Evolutionary conservation across 1,139 yeast genomes (phyloP).

Genomic region (Petasospora rhodanensis): DNA sequence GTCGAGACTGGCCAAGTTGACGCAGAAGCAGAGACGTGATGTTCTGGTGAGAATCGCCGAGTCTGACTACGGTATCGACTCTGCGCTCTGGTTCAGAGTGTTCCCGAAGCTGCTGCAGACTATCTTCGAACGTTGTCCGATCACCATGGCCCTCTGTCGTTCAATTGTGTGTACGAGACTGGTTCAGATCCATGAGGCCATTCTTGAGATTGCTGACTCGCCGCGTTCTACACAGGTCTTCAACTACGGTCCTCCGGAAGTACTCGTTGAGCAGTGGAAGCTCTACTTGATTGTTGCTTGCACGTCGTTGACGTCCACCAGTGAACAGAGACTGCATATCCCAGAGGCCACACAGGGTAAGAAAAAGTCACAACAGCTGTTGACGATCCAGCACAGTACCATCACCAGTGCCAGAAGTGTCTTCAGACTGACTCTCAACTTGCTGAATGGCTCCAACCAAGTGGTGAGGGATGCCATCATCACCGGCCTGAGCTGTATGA

Average conservation of each 20-base stretch:
- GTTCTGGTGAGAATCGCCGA: slow-evolving; percentile 74
- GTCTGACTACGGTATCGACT: slow-evolving; percentile 90
- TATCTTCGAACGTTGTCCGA: slow-evolving; percentile 80
- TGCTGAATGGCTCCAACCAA: slow-evolving; percentile 66
- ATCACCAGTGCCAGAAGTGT: slow-evolving; percentile 91
- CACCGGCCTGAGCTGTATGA: slow-evolving; percentile 81
- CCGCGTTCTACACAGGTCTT: slow-evolving; percentile 25
- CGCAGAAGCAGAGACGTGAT: slow-evolving; percentile 51
- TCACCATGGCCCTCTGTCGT: slow-evolving; percentile 90
- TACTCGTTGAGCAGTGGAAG: slow-evolving; percentile 83
- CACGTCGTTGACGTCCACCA: slow-evolving; percentile 84
- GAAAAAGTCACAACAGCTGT: slow-evolving; percentile 67
- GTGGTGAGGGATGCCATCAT: slow-evolving; percentile 82
- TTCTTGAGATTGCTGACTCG: slow-evolving; percentile 58
- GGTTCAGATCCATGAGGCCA: slow-evolving; percentile 83
- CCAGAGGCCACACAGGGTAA: slow-evolving; percentile 38
- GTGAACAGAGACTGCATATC: slow-evolving; percentile 70
- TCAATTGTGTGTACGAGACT: slow-evolving; percentile 87
- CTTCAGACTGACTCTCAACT: slow-evolving; percentile 81
- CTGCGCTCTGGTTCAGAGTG: slow-evolving; percentile 89
- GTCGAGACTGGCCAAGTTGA: slow-evolving; percentile 61
- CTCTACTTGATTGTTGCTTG: slow-evolving; percentile 88
- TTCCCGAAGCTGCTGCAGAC: slow-evolving; percentile 72
- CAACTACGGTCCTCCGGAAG: slow-evolving; percentile 56
- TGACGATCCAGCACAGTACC: slow-evolving; percentile 81